Conservation (phyloP, 2,329 filamentous ascomycete genomes). For the Aquanectria penicillioides region DNA sequence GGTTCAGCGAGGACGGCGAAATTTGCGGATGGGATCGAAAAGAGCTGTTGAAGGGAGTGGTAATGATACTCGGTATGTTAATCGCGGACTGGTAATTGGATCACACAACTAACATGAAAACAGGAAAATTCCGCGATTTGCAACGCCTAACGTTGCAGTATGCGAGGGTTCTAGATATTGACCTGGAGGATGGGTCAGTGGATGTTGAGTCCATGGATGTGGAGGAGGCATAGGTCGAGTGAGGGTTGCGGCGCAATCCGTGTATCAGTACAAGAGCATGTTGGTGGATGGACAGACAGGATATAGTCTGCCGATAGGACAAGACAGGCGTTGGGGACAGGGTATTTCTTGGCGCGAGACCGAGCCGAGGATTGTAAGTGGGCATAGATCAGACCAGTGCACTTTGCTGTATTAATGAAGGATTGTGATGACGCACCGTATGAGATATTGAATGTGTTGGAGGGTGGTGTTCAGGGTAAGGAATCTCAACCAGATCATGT, state of each 20-base stretch:
- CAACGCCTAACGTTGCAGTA: slow-evolving; percentile 96
- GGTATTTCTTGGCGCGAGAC: slow-evolving; percentile 10
- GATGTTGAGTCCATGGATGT: slow-evolving; percentile 58
- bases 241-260: slow-evolving; percentile 11
- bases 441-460: neutral
- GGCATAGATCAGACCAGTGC: slow-evolving; percentile 13
- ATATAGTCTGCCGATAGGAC: slow-evolving; percentile 12
- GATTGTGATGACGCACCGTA: slow-evolving; percentile 3
- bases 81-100: neutral
- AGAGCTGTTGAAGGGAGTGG: slow-evolving; percentile 88
- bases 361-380: slow-evolving; percentile 6
- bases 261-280: slow-evolving; percentile 34
- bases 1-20: slow-evolving; percentile 73
- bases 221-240: slow-evolving; percentile 42
- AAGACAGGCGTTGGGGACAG: slow-evolving; percentile 20
- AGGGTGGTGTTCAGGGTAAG: neutral
- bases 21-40: slow-evolving; percentile 92
- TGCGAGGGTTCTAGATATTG: slow-evolving; percentile 80
- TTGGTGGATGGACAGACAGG: slow-evolving; percentile 1
- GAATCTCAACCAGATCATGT: neutral
- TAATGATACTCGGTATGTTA: slow-evolving; percentile 87
- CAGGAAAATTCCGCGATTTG: slow-evolving; percentile 94
- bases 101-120: slow-evolving; percentile 34
- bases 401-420: slow-evolving; percentile 14
- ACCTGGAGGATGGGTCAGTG: slow-evolving; percentile 55